These are phyloP conservation scores for Sanghuangporus sanghuang DNA, from an alignment of 1,284 basidiomycete genomes.

Conservation along the genomic window DNA sequence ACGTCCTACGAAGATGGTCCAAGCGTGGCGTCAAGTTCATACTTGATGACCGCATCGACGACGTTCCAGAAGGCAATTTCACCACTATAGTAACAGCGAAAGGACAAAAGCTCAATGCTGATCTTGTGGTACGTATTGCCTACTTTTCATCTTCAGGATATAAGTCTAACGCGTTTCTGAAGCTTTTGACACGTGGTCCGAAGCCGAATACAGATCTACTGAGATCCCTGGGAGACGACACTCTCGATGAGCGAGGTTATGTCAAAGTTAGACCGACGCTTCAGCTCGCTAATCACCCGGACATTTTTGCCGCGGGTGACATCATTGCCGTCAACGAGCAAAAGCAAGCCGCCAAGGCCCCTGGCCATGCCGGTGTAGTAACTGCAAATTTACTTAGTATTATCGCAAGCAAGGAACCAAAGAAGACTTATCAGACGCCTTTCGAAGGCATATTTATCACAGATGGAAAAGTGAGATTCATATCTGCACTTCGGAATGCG, in stretches of 20 bases:
- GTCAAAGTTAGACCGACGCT: conserved; percentile 49
- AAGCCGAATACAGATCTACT: conserved; percentile 49
- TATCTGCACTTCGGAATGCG: background rate
- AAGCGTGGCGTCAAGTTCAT: conserved; percentile 46
- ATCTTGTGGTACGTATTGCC: conserved; percentile 46
- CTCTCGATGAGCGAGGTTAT: conserved; percentile 36
- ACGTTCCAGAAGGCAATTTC: conserved; percentile 31
- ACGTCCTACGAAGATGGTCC: conserved; percentile 36
- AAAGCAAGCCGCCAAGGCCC: conserved; percentile 49
- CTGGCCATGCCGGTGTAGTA: conserved; percentile 38
- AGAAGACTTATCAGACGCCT: conserved; percentile 45
- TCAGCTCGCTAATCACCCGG: conserved; percentile 40
- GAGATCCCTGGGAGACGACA: conserved; percentile 35
- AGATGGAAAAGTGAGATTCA: conserved; percentile 45
- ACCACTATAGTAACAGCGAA: conserved; percentile 44
- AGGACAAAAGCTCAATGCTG: conserved; percentile 48
- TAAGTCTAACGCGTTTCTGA: background rate
- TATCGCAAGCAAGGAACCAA: conserved; percentile 30
- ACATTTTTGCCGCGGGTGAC: conserved; percentile 57
- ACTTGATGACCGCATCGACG: conserved; percentile 50
- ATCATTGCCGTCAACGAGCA: conserved; percentile 54
- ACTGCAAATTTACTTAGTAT: conserved; percentile 43
- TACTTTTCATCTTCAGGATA: background rate
- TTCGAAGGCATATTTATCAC: conserved; percentile 51
- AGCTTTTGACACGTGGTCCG: conserved; percentile 46